Base-by-base conservation (phyloP, 2,329 filamentous ascomycete species). In the Pseudocercospora macadamiae region DNA sequence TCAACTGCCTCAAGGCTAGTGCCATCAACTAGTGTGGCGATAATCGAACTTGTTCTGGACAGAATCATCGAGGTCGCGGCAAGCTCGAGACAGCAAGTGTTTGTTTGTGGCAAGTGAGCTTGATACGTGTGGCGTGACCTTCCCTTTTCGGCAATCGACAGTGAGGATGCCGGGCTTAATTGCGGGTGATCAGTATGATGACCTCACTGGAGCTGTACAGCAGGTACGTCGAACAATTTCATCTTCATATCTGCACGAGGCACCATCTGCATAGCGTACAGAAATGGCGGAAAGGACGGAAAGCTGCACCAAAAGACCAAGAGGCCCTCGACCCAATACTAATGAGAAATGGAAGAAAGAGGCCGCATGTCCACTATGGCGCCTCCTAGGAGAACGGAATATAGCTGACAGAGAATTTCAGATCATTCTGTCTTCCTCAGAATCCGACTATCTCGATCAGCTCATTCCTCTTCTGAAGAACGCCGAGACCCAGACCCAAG, bases 381-480 rank as follows among this genome's bases (percentile, higher is more conserved):
- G 3, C 7, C 6, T 28, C 37, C 19, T 23, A 42, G 10, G 26
- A 3, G 28, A 19, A 32, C 12, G 10, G 9, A n/a, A 7, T 14
- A 19, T n/a, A 12, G 37, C 65, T 68, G 45, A 68, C 61, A 30
- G 25, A 44, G 21, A n/a, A 23, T 67, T 48, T 3, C 72, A 99
- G 91, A 96, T 97, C 66, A 93, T 97, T 62, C 86, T 96, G 68
- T 92, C 93, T 2, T 89, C 92, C 10, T 92, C 93, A 19, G 93
- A 97, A 71, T 84, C 89, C 51, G 95, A 99, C 70, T 97, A 97
- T 71, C 86, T 99, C 64, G 95, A 97, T 73, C 93, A 97, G 72
- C 80, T 99, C 51, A 96, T 97, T 48, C 93, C 93, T 8, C 90
- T 96, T 1, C 87, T 99, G 63, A 95, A 92, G 79, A 93, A 97